Evolutionary conservation across 2,329 filamentous ascomycete species (phyloP).

Genomic region (Botrytis deweyae): DNA sequence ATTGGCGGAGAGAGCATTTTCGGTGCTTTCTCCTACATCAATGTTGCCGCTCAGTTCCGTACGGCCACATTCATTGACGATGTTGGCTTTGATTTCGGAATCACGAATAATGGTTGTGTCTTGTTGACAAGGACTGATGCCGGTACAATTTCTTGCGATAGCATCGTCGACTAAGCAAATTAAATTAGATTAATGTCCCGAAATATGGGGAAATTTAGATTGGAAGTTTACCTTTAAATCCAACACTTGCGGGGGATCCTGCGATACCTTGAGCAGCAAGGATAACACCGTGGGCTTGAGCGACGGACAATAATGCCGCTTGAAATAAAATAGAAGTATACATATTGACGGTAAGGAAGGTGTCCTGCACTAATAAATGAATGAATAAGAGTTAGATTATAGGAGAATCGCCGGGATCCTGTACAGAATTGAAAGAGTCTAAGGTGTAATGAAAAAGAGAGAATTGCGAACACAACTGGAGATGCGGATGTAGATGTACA

Average conservation of each 20-base stretch:
- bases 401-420: slow-evolving; percentile 22
- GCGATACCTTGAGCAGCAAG: slow-evolving; percentile 17
- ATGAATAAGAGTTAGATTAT: slow-evolving; percentile 16
- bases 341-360: slow-evolving; percentile 14
- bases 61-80: slow-evolving; percentile 61
- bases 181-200: neutral
- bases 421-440: slow-evolving; percentile 6
- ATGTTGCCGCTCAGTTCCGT: slow-evolving; percentile 62
- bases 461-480: neutral
- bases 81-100: slow-evolving; percentile 51
- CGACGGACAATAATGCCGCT: slow-evolving; percentile 14
- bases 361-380: slow-evolving; percentile 22
- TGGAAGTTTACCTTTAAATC: slow-evolving; percentile 12
- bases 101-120: slow-evolving; percentile 64
- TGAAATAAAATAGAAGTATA: slow-evolving; percentile 16
- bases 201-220: neutral
- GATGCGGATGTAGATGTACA: slow-evolving; percentile 11
- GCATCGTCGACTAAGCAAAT: slow-evolving; percentile 47
- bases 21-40: slow-evolving; percentile 56
- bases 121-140: slow-evolving; percentile 64
- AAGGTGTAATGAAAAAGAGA: neutral
- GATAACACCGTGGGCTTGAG: slow-evolving; percentile 17
- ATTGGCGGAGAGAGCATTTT: slow-evolving; percentile 48
- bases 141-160: slow-evolving; percentile 62
- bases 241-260: slow-evolving; percentile 14